Evolutionary conservation across 2,329 filamentous ascomycete genomes (phyloP).

Genomic region (Chalaropsis ovoidea): DNA sequence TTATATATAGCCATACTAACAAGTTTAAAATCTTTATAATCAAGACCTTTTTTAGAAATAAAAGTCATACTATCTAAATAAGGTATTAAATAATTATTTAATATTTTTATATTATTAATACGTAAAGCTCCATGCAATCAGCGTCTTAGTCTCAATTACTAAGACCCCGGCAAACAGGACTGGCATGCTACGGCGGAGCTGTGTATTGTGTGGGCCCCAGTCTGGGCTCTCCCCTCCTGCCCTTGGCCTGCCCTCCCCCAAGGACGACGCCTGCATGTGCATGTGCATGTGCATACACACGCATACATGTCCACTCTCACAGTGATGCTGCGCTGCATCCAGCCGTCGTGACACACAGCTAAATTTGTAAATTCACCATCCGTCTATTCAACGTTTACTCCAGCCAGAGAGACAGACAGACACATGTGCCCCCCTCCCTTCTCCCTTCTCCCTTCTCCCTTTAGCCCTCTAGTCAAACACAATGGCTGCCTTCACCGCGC

Average conservation of each 20-base stretch:
- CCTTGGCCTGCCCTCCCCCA: too few species aligned
- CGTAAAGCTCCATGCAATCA: too few species aligned
- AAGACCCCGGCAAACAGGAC: background rate
- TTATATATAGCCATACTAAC: too few species aligned
- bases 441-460: too few species aligned
- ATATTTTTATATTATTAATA: too few species aligned
- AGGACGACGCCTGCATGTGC: background rate
- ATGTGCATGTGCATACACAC: background rate
- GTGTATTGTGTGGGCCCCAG: background rate
- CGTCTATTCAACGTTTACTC: too few species aligned
- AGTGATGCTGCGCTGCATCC: background rate
- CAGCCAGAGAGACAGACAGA: background rate
- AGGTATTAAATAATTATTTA: too few species aligned
- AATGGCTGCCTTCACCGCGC: constrained; percentile 64
- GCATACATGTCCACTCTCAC: background rate
- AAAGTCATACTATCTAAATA: too few species aligned
- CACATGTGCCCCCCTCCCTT: background rate
- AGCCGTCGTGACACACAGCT: background rate
- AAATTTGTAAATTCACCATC: background rate
- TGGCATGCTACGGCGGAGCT: background rate
- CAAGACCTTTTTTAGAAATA: too few species aligned
- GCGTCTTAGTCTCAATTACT: background rate
- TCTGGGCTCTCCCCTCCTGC: background rate
- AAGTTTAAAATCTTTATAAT: too few species aligned
- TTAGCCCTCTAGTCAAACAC: constrained; percentile 44